Base-by-base conservation (phyloP, 768 basidiomycete species). In the Russula griseocarnosa region DNA sequence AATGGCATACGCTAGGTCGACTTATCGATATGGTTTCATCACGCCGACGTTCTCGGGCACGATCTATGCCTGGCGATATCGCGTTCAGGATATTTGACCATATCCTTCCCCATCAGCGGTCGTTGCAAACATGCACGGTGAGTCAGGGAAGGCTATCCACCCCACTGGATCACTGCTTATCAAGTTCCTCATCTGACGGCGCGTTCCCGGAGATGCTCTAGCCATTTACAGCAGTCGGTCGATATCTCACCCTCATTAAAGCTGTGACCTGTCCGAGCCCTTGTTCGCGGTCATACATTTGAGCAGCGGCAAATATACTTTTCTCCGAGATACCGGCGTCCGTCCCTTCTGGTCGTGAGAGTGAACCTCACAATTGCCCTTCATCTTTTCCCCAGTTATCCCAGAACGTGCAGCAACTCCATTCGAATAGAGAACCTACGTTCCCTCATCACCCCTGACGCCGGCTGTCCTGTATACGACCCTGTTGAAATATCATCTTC, bases 351-450 rank as follows among this genome's bases (percentile, higher is more conserved):
- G 58, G 55, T 36, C 22, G 26, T 5, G 47, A 63, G 20, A 46
- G 55, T 13, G 22, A 32, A 9, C 42, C 69, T 76, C 24, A 76
- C 75, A 47, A 76, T 79, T 0, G 85, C 81, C n/a, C 74, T 88
- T 6, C 76, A 79, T 70, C 73, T 87, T 20, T 76, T 76, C 69
- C 77, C 85, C 8, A 79, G 78, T 30, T n/a, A n/a, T n/a, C n/a
- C n/a, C n/a, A n/a, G n/a, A n/a, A n/a, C n/a, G n/a, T n/a, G n/a
- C n/a, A n/a, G n/a, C n/a, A n/a, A n/a, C n/a, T n/a, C n/a, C n/a
- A n/a, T n/a, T n/a, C n/a, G n/a, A n/a, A n/a, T n/a, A n/a, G n/a
- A n/a, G n/a, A n/a, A n/a, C n/a, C n/a, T n/a, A n/a, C n/a, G n/a
- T n/a, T n/a, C n/a, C n/a, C n/a, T n/a, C n/a, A n/a, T n/a, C n/a